These are phyloP conservation scores for Brettanomyces nanus DNA, from an alignment of 805 yeast genomes.

Conservation along the genomic window DNA sequence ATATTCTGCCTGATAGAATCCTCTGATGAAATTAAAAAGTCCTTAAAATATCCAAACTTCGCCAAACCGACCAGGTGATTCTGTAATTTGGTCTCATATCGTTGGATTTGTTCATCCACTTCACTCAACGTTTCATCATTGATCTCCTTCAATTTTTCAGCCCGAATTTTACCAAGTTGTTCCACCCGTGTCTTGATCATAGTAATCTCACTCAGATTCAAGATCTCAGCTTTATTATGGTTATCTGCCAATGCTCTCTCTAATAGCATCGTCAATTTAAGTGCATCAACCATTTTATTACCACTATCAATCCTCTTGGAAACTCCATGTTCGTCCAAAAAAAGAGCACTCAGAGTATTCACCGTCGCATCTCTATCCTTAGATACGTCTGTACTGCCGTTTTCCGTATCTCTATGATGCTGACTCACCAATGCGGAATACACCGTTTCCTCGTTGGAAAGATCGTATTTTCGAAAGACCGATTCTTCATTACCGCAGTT, in stretches of 20 bases:
- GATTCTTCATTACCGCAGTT: background rate
- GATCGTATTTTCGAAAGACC: background rate
- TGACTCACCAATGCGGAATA: background rate
- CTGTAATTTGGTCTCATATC: conserved; percentile 19
- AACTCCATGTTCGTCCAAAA: conserved; percentile 1
- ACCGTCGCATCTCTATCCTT: background rate
- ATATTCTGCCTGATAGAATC: background rate
- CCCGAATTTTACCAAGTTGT: background rate
- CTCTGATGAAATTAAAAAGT: conserved; percentile 6
- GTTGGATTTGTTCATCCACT: background rate
- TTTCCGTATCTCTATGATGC: conserved; percentile 7
- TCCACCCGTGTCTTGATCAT: background rate
- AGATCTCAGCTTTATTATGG: background rate
- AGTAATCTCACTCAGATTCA: background rate
- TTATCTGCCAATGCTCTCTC: background rate
- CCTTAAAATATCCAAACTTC: conserved; percentile 39
- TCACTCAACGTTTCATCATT: background rate
- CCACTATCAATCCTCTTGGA: background rate
- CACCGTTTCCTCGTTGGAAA: background rate
- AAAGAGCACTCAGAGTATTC: background rate
- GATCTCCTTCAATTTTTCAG: background rate
- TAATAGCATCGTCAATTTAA: background rate
- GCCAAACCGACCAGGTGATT: conserved; percentile 38
- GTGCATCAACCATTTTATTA: background rate
- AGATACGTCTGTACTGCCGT: conserved; percentile 1